phyloP scores from a whole-genome alignment of 352 stramenopile genomes.

The Globisporangium perplexum region DNA sequence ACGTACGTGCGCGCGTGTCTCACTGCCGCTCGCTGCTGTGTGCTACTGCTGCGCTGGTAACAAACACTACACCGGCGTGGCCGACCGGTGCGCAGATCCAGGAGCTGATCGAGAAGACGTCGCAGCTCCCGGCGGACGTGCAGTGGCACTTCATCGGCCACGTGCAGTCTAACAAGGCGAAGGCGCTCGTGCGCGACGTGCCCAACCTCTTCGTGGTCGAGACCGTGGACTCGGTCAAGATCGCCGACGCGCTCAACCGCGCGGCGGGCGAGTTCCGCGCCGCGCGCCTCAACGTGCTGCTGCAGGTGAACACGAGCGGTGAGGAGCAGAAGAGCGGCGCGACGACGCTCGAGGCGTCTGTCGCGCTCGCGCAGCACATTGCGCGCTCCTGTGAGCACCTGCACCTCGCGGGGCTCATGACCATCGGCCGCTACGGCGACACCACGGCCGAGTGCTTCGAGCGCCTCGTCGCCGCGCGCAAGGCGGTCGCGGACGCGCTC shows the following conservation, averaged over 20 bases:
- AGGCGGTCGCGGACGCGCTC: slow-evolving; percentile 61
- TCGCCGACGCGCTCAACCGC: slow-evolving; percentile 95
- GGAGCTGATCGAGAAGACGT: slow-evolving; percentile 95
- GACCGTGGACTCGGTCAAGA: slow-evolving; percentile 95
- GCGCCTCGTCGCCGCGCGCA: slow-evolving; percentile 67
- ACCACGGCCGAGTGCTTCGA: slow-evolving; percentile 90
- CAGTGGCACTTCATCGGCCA: slow-evolving; percentile 99
- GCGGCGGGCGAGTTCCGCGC: slow-evolving; percentile 60
- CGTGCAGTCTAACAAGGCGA: slow-evolving; percentile 98
- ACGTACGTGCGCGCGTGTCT: slow-evolving; percentile 55
- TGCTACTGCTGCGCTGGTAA: too few relatives aligned
- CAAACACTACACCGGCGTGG: too few relatives aligned
- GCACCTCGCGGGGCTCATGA: slow-evolving; percentile 97
- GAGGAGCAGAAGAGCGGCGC: slow-evolving; percentile 98
- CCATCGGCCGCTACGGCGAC: slow-evolving; percentile 95
- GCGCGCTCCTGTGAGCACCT: slow-evolving; percentile 86
- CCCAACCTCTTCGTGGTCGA: slow-evolving; percentile 94
- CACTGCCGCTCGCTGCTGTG: slow-evolving; percentile 7
- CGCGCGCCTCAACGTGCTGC: slow-evolving; percentile 89
- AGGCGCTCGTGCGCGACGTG: slow-evolving; percentile 86
- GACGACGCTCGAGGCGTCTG: slow-evolving; percentile 68
- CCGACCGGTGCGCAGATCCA: slow-evolving; percentile 84
- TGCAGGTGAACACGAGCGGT: slow-evolving; percentile 98
- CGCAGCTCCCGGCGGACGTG: slow-evolving; percentile 83
- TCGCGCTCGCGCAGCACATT: slow-evolving; percentile 87